Evolutionary conservation across 2,329 filamentous ascomycete species (phyloP).

Genomic region (Clarireedia paspali): DNA sequence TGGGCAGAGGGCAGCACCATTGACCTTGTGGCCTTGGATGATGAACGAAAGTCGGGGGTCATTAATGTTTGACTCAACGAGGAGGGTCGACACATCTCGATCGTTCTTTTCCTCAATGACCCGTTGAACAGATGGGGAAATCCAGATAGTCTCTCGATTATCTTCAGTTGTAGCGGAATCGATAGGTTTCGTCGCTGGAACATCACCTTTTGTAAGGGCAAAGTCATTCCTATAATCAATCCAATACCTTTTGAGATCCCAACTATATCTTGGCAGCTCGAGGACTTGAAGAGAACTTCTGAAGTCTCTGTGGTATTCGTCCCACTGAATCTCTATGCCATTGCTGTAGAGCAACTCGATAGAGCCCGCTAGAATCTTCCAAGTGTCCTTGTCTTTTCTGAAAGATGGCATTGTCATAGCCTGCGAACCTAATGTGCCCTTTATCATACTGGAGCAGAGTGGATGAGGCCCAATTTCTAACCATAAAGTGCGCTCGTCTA

Average conservation of each 20-base stretch:
- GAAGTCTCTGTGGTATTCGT: slow-evolving; percentile 2
- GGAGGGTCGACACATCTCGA: background rate
- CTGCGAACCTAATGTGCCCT: background rate
- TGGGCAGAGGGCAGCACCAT: background rate
- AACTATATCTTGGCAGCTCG: slow-evolving; percentile 51
- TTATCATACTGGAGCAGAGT: background rate
- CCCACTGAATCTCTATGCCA: slow-evolving; percentile 2
- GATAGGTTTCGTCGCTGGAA: too few relatives aligned
- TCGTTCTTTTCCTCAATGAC: background rate
- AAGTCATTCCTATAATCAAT: slow-evolving; percentile 55
- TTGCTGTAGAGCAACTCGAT: background rate
- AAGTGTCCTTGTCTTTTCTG: slow-evolving; percentile 30
- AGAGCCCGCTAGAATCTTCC: background rate
- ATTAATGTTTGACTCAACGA: background rate
- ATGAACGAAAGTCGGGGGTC: background rate
- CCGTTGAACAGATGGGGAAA: background rate
- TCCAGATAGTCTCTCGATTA: background rate
- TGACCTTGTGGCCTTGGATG: background rate
- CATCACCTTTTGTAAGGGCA: slow-evolving; percentile 34
- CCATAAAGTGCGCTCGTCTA: slow-evolving; percentile 43
- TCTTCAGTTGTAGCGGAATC: background rate
- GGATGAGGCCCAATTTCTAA: background rate
- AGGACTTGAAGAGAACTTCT: background rate
- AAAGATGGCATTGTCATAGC: background rate
- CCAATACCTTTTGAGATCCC: slow-evolving; percentile 62